A percentile compares a stretch with the other conserved stretches of the same genome.
Evolutionary conservation across 805 yeast genomes (phyloP).

Genomic region (Cyberlindnera mississippiensis): DNA sequence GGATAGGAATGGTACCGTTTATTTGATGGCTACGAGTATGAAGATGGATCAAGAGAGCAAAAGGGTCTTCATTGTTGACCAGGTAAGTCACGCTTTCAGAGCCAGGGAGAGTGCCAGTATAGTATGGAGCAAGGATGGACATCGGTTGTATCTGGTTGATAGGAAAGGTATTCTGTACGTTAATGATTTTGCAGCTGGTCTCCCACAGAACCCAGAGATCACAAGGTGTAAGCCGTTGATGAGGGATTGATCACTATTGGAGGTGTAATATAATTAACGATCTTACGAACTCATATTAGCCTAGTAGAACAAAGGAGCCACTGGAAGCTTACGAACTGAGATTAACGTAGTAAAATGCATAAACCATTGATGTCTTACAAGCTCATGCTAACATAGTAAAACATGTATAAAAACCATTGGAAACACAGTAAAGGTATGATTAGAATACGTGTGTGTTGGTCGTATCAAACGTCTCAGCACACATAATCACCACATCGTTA

Average conservation of each 20-base stretch:
- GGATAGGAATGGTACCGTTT: constrained; percentile 74
- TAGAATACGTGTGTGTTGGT: neutral
- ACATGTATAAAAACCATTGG: no score
- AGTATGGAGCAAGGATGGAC: constrained; percentile 76
- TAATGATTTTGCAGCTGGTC: constrained; percentile 85
- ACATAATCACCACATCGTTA: no score
- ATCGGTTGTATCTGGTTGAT: constrained; percentile 70
- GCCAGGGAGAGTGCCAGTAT: constrained; percentile 76
- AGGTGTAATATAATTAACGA: neutral
- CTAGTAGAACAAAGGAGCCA: neutral
- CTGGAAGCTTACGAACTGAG: no score
- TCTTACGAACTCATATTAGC: no score
- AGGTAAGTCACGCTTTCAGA: constrained; percentile 71
- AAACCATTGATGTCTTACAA: no score
- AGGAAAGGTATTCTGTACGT: constrained; percentile 75
- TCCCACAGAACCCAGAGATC: constrained; percentile 60
- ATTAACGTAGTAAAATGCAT: no score
- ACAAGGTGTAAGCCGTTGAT: constrained; percentile 50
- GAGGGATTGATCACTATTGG: constrained; percentile 5
- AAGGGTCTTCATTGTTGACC: constrained; percentile 53
- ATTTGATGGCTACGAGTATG: constrained; percentile 56
- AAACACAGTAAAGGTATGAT: no score
- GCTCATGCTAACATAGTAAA: neutral
- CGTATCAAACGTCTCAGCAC: constrained; percentile 1
- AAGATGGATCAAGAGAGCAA: constrained; percentile 54